phyloP scores from a whole-genome alignment of 768 basidiomycete genomes.

The Tricholoma sp. region DNA sequence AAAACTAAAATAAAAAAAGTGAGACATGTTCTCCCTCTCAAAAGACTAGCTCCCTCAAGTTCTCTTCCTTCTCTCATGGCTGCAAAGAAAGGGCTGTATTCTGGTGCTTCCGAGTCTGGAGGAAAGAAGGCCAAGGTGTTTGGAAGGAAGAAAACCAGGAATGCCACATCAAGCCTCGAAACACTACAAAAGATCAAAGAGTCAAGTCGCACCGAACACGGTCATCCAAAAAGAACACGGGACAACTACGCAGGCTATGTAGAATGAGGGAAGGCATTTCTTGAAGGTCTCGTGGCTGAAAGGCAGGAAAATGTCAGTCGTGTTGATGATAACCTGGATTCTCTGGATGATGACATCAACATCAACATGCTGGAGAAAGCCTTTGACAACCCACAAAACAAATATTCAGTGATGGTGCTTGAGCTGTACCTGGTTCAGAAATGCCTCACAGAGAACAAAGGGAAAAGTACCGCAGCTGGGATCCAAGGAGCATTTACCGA shows the following conservation, averaged over 20 bases:
- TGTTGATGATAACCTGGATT: not conserved
- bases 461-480: conserved; percentile 15
- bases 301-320: not conserved
- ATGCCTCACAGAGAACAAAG: conserved; percentile 20
- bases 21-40: not conserved
- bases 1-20: not conserved
- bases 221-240: not conserved
- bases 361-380: conserved; percentile 18
- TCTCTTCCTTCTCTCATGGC: not conserved
- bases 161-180: not conserved
- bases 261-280: not conserved
- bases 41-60: not conserved
- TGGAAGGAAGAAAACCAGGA: not conserved
- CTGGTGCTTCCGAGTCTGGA: not conserved
- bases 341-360: conserved; percentile 12
- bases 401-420: conserved; percentile 21
- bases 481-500: conserved; percentile 24
- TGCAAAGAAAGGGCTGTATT: not conserved
- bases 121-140: not conserved
- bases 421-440: conserved; percentile 26
- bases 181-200: not conserved
- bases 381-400: conserved; percentile 24
- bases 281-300: not conserved
- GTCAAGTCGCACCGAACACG: not conserved
- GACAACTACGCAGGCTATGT: not conserved